These are phyloP conservation scores for Senecio squalidus DNA, from an alignment of 140 eudicot species.

Conservation along the genomic window DNA sequence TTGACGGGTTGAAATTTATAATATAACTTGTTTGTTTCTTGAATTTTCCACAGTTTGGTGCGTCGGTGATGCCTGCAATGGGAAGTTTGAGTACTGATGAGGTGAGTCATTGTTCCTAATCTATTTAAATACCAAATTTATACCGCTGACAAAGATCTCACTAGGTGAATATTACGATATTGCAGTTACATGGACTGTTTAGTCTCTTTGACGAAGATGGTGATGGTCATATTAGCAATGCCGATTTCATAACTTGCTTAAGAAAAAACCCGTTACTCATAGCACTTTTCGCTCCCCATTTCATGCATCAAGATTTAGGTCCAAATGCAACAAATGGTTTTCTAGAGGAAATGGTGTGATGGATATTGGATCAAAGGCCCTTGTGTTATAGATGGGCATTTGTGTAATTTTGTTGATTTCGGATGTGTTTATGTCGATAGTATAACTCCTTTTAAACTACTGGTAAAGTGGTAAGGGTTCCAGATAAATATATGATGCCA, in stretches of 20 bases:
- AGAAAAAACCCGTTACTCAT: constrained; percentile 74
- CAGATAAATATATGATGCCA: too few relatives aligned
- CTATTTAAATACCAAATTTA: background rate
- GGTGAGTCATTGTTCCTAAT: constrained; percentile 36
- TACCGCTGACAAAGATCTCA: background rate
- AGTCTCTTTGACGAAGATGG: constrained; percentile 56
- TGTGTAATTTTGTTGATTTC: constrained; percentile 26
- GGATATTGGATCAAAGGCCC: constrained; percentile 12
- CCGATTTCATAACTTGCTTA: constrained; percentile 62
- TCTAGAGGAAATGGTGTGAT: constrained; percentile 49
- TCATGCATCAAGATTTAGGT: constrained; percentile 27
- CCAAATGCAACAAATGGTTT: constrained; percentile 18
- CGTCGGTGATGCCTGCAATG: constrained; percentile 43
- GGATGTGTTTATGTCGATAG: background rate
- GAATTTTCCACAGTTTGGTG: constrained; percentile 57
- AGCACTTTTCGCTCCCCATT: constrained; percentile 56
- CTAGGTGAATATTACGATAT: constrained; percentile 2
- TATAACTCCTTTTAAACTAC: background rate
- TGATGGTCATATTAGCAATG: constrained; percentile 68
- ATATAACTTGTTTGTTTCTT: constrained; percentile 10
- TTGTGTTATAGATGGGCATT: constrained; percentile 16
- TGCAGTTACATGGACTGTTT: constrained; percentile 61
- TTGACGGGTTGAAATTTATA: too few relatives aligned
- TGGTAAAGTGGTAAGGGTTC: too few relatives aligned
- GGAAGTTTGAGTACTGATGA: constrained; percentile 48